Evolutionary conservation across 148 eudicot genomes (phyloP).

Genomic region (Bassia scoparia): DNA sequence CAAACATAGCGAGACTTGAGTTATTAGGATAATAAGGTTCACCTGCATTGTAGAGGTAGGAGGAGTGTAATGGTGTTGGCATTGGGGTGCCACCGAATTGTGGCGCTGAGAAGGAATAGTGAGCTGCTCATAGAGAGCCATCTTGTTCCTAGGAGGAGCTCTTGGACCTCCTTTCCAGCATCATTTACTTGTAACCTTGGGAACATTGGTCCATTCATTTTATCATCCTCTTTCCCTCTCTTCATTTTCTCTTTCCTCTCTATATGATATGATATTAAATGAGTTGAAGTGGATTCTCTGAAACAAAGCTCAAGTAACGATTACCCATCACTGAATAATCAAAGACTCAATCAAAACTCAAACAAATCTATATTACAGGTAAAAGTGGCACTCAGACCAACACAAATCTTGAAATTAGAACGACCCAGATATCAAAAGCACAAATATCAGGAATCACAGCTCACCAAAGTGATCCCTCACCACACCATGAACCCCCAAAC

Average conservation of each 20-base stretch:
- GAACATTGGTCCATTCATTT: slow-evolving; percentile 70
- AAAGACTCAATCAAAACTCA: slow-evolving; percentile 7
- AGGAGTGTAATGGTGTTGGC: slow-evolving; percentile 28
- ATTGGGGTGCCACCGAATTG: slow-evolving; percentile 31
- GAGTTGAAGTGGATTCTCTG: no score
- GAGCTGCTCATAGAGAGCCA: slow-evolving; percentile 94
- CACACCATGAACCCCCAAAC: not conserved
- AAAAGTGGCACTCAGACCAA: not conserved
- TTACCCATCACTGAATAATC: slow-evolving; percentile 26
- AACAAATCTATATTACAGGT: no score
- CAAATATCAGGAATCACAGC: not conserved
- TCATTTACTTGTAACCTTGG: slow-evolving; percentile 91
- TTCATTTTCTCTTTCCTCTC: slow-evolving; percentile 41
- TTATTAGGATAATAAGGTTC: not conserved
- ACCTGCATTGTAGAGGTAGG: slow-evolving; percentile 58
- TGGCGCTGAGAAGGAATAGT: slow-evolving; percentile 74
- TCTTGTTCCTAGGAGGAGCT: slow-evolving; percentile 94
- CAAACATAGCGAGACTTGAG: not conserved
- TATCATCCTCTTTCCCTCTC: slow-evolving; percentile 71
- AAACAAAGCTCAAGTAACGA: slow-evolving; percentile 12
- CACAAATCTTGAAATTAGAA: not conserved
- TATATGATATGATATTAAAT: not conserved
- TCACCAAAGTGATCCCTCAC: no score
- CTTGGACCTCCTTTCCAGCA: slow-evolving; percentile 89
- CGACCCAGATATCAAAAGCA: slow-evolving; percentile 9